Conservation (phyloP, 2,329 filamentous ascomycete species). For the Penicillium sp. region DNA sequence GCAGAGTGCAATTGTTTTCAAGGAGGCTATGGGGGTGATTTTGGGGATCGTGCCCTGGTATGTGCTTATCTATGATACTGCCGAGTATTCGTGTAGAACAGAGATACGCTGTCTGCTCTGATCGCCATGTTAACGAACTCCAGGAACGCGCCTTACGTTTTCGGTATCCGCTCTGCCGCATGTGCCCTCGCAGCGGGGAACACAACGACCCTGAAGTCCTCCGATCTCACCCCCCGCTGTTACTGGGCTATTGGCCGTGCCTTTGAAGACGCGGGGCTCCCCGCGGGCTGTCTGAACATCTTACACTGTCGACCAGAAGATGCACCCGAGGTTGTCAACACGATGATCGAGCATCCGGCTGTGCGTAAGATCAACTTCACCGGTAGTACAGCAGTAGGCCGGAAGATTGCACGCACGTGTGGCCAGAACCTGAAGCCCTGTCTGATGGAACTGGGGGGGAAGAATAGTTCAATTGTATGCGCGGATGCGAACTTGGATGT, state of each 20-base stretch:
- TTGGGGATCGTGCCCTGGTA: constrained; percentile 80
- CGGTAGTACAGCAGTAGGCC: constrained; percentile 69
- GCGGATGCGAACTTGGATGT: constrained; percentile 74
- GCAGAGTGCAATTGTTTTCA: constrained; percentile 66
- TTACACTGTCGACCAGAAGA: constrained; percentile 64
- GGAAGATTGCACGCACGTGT: constrained; percentile 67
- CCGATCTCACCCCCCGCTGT: constrained; percentile 66
- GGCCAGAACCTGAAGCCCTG: constrained; percentile 76
- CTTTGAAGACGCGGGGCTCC: constrained; percentile 73
- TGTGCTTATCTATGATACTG: not conserved
- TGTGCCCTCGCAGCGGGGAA: constrained; percentile 72
- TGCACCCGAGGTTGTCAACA: constrained; percentile 67
- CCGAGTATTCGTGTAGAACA: too few species aligned
- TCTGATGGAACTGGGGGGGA: constrained; percentile 80
- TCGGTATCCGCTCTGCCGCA: constrained; percentile 55
- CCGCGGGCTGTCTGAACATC: constrained; percentile 73
- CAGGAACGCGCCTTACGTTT: constrained; percentile 59
- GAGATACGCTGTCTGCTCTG: not conserved
- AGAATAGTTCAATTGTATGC: constrained; percentile 76
- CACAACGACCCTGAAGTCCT: constrained; percentile 71
- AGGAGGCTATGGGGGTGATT: constrained; percentile 77
- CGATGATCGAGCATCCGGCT: constrained; percentile 65
- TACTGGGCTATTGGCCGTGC: constrained; percentile 64
- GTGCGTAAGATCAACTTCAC: constrained; percentile 78
- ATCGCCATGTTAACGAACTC: not conserved